Conservation (phyloP, 805 yeast species). For the Hanseniaspora pseudoguilliermondii region DNA sequence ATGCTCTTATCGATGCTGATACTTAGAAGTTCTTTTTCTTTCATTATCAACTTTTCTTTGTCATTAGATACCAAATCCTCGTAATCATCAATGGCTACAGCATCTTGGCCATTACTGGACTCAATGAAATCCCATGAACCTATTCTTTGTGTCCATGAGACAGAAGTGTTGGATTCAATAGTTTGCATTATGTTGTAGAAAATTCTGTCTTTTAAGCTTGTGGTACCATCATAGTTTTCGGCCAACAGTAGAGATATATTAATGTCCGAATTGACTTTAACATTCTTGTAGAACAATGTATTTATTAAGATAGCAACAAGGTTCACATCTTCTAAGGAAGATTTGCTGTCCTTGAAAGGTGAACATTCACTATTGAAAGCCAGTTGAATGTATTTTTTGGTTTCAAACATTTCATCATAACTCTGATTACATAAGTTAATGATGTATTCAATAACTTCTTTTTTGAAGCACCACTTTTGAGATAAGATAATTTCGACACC, state of each 20-base stretch:
- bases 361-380: conserved; percentile 41
- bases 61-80: conserved; percentile 30
- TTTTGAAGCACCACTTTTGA: conserved; percentile 35
- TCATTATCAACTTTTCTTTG: conserved; percentile 35
- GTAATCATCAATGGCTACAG: conserved; percentile 29
- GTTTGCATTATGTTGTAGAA: conserved; percentile 42
- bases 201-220: conserved; percentile 46
- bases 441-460: conserved; percentile 35
- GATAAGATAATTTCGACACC: conserved; percentile 52
- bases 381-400: conserved; percentile 48
- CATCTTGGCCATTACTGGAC: conserved; percentile 28
- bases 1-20: conserved; percentile 40
- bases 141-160: conserved; percentile 56
- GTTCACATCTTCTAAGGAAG: conserved; percentile 22
- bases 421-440: conserved; percentile 31
- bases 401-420: conserved; percentile 29
- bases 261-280: conserved; percentile 33
- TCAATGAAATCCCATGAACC: conserved; percentile 53
- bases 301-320: conserved; percentile 37
- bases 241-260: conserved; percentile 40
- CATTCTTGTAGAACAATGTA: conserved; percentile 38
- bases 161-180: conserved; percentile 41
- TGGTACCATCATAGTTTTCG: conserved; percentile 50
- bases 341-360: conserved; percentile 24
- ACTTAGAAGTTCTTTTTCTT: conserved; percentile 36